A percentile compares a stretch with the other conserved stretches of the same genome.
phyloP scores from a whole-genome alignment of 2,329 filamentous ascomycete genomes.

The Xylaria sp. region DNA sequence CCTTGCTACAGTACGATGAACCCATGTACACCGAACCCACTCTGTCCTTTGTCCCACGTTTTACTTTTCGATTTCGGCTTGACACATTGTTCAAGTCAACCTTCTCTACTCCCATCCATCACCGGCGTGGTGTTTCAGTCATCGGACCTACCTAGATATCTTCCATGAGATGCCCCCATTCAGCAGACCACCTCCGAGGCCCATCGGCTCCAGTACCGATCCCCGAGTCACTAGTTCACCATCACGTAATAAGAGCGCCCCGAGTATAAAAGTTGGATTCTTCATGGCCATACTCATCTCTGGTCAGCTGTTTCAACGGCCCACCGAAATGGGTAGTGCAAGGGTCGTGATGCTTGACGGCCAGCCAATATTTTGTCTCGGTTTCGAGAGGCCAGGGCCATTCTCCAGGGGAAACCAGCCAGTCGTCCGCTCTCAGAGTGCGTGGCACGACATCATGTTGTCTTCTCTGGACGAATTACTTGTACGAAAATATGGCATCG shows the following conservation, averaged over 20 bases:
- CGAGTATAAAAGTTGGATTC: neutral
- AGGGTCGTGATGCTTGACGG: neutral
- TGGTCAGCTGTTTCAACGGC: neutral
- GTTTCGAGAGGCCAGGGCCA: neutral
- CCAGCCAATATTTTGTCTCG: neutral
- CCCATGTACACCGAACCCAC: too few species aligned
- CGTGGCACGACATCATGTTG: conserved; percentile 35
- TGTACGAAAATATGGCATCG: conserved; percentile 28
- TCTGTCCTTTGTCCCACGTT: too few species aligned
- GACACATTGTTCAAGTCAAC: too few species aligned
- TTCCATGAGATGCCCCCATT: neutral
- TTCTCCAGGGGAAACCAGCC: neutral
- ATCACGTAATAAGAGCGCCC: neutral
- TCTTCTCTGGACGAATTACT: conserved; percentile 21
- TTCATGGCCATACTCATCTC: neutral
- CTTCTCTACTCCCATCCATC: neutral
- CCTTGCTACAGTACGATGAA: too few species aligned
- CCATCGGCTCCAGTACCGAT: too few species aligned
- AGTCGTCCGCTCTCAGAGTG: neutral
- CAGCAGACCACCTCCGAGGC: neutral
- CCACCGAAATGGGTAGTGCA: neutral
- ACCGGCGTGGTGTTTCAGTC: too few species aligned
- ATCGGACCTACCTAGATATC: too few species aligned
- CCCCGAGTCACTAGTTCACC: neutral
- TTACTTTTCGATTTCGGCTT: too few species aligned